These are phyloP conservation scores for Penicillium sp. DNA, from an alignment of 2,329 filamentous ascomycete species.

Conservation along the genomic window DNA sequence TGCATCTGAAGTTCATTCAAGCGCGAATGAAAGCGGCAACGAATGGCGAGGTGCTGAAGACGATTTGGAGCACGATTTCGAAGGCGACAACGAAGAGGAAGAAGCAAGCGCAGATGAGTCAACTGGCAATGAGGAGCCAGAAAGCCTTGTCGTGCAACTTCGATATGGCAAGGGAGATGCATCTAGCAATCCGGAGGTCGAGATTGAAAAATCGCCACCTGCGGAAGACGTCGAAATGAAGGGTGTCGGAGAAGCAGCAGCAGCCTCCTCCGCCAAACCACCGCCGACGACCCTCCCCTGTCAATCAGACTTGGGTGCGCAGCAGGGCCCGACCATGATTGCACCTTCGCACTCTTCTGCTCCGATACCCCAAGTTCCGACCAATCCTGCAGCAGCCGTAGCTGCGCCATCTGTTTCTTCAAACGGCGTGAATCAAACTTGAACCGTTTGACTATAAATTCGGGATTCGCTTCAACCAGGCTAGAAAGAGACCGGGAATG, in stretches of 20 bases:
- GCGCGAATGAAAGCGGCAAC: slow-evolving; percentile 57
- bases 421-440: slow-evolving; percentile 9
- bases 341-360: not conserved
- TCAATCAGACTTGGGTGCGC: not conserved
- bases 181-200: slow-evolving; percentile 15
- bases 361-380: not conserved
- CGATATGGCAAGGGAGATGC: slow-evolving; percentile 40
- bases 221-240: slow-evolving; percentile 15
- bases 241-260: slow-evolving; percentile 4
- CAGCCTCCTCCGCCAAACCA: not conserved
- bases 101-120: slow-evolving; percentile 42
- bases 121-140: slow-evolving; percentile 53
- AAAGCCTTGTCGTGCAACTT: slow-evolving; percentile 73
- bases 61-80: slow-evolving; percentile 67
- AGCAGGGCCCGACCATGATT: not conserved
- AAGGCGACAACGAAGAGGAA: slow-evolving; percentile 49
- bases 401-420: slow-evolving; percentile 1
- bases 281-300: not conserved
- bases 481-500: not conserved
- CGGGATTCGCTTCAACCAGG: not conserved
- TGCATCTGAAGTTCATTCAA: slow-evolving; percentile 58
- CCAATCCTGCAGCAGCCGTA: slow-evolving; percentile 4
- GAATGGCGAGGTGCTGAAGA: slow-evolving; percentile 75
- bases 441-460: slow-evolving; percentile 1
- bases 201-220: slow-evolving; percentile 22